Conservation (phyloP, 1,139 yeast species). For the Yamadazyma taylorii region DNA sequence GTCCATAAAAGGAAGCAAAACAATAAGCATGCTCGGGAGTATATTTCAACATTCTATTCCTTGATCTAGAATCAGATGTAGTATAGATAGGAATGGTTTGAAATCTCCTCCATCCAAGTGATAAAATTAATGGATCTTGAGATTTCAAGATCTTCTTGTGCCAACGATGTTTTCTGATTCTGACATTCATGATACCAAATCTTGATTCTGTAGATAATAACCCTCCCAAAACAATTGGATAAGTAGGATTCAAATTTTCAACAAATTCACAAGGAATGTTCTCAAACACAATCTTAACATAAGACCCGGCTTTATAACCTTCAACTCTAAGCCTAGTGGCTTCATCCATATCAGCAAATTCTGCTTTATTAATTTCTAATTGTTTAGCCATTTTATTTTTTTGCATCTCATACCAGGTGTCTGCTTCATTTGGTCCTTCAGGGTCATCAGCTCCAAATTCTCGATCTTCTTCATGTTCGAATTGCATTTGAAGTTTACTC, state of each 20-base stretch:
- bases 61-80: conserved; percentile 93
- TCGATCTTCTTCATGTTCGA: conserved; percentile 87
- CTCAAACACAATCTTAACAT: conserved; percentile 86
- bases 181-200: conserved; percentile 89
- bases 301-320: conserved; percentile 92
- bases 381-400: conserved; percentile 97
- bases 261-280: conserved; percentile 87
- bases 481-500: conserved; percentile 82
- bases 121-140: conserved; percentile 90
- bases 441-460: conserved; percentile 74
- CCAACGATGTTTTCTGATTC: conserved; percentile 98
- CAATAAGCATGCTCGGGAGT: conserved; percentile 99
- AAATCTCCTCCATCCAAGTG: conserved; percentile 98
- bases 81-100: conserved; percentile 96
- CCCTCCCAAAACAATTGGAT: conserved; percentile 89
- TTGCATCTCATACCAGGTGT: conserved; percentile 97
- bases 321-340: conserved; percentile 79
- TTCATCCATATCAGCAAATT: conserved; percentile 69
- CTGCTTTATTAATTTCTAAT: conserved; percentile 86
- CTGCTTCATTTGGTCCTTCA: conserved; percentile 74
- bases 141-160: conserved; percentile 94
- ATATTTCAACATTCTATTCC: conserved; percentile 96
- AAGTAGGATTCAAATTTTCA: conserved; percentile 80
- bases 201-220: conserved; percentile 85
- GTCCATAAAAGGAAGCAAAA: conserved; percentile 95